Evolutionary conservation across 2,329 filamentous ascomycete species (phyloP).

Genomic region (Cordyceps cateniannulata): DNA sequence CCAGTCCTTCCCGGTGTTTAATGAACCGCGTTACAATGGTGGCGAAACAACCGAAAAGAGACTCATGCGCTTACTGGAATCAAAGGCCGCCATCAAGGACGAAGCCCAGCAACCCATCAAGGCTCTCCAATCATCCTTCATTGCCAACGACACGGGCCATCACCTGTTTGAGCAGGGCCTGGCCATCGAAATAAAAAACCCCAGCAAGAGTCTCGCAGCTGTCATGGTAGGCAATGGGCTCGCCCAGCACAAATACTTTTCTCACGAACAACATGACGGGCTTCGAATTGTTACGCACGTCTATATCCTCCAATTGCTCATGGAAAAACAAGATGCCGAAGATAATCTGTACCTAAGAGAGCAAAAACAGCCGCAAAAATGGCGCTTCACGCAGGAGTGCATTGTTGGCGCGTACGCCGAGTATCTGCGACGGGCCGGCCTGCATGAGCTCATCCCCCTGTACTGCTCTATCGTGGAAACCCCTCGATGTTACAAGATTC

Average conservation of each 20-base stretch:
- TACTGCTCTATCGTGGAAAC: conserved; percentile 76
- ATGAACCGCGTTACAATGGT: conserved; percentile 57
- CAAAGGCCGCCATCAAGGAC: conserved; percentile 45
- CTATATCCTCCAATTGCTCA: conserved; percentile 58
- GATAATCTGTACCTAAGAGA: neutral
- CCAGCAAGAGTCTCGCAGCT: conserved; percentile 10
- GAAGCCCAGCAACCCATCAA: conserved; percentile 64
- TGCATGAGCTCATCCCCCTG: conserved; percentile 74
- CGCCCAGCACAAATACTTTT: conserved; percentile 42
- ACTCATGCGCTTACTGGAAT: conserved; percentile 55
- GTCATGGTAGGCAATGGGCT: conserved; percentile 23
- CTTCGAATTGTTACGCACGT: conserved; percentile 64
- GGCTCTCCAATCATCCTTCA: conserved; percentile 68
- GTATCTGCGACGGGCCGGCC: conserved; percentile 63
- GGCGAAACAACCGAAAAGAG: conserved; percentile 45
- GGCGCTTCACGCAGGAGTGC: conserved; percentile 56
- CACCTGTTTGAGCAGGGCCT: conserved; percentile 56
- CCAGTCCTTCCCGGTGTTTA: conserved; percentile 56
- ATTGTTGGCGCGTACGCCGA: conserved; percentile 78
- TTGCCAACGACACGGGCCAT: conserved; percentile 54
- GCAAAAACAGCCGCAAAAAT: conserved; percentile 15
- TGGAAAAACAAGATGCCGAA: conserved; percentile 47
- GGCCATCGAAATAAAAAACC: conserved; percentile 17
- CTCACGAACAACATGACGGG: conserved; percentile 53
- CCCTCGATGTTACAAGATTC: conserved; percentile 58